Base-by-base conservation (phyloP, 345 rosid genomes). In the Gossypium sturtianum region DNA sequence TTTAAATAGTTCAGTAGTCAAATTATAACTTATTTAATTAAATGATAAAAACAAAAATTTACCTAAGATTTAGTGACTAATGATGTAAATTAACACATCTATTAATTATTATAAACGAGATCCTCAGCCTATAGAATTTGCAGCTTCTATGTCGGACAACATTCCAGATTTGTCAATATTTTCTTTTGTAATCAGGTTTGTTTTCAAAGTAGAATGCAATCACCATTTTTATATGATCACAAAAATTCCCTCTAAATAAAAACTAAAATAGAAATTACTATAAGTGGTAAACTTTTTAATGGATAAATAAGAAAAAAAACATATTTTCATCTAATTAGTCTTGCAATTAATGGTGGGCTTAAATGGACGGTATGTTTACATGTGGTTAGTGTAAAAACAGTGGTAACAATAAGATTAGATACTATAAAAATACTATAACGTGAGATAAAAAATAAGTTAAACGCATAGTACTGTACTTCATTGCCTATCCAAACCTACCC, bases 131-230 rank as follows among this genome's bases (percentile, higher is more conserved):
- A 80, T 89, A 75, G 83, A 85, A 47, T 93, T 89, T 74, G 81
- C 93, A 68, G 81, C 91, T 74, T 87, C 96, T 74, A 83, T 83
- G 38, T 44, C 89, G 51, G 83, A 89, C 68, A 82, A 81, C 79
- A 73, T 56, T 59, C 99, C 90, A 82, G 94, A 90, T 61, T 98
- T 87, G 71, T 65, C 79, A 73, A 97, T 93, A 72, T 86, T 88
- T 71, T 93, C 93, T 76, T 22, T 57, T 72, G 98, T 90, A 22
- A 27, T 86, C 83, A 93, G 98, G 99, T 95, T 80, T 74, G 93
- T 86, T 49, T 34, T 77, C 52, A 52, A 51, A 49, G 57, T 76
- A 56, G 47, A 63, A 11, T 20, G 3, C 19, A n/a, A 23, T 58
- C 66, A 3, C 1, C 41, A 34, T 34, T 34, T 29, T 34, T 34